Evolutionary conservation across 768 basidiomycete genomes (phyloP).

Genomic region (Podaxis sp.): DNA sequence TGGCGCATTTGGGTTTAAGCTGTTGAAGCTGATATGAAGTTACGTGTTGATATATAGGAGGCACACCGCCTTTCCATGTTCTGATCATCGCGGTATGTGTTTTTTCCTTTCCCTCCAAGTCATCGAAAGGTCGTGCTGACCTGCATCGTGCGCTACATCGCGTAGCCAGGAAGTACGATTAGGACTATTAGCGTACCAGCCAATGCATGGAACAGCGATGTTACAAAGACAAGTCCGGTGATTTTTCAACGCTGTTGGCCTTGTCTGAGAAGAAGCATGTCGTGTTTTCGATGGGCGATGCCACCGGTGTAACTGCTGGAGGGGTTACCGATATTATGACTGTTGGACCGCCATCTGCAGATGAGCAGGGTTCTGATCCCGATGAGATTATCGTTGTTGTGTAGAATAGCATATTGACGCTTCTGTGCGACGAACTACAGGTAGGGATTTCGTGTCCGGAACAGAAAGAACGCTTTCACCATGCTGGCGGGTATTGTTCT

Average conservation of each 20-base stretch:
- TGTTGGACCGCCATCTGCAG: constrained; percentile 16
- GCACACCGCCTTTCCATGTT: constrained; percentile 21
- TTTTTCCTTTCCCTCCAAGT: background rate
- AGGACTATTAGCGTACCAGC: constrained; percentile 23
- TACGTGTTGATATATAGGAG: constrained; percentile 15
- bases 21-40: background rate
- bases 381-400: constrained; percentile 12
- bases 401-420: background rate
- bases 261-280: constrained; percentile 12
- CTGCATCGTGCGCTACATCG: background rate
- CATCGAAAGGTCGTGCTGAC: background rate
- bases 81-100: constrained; percentile 21
- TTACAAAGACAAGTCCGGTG: constrained; percentile 13
- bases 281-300: constrained; percentile 24
- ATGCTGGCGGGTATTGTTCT: constrained; percentile 20
- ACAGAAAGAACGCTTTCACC: constrained; percentile 19
- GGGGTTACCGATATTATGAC: constrained; percentile 19
- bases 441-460: constrained; percentile 22
- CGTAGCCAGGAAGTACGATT: constrained; percentile 20
- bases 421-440: constrained; percentile 1
- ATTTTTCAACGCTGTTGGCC: constrained; percentile 15
- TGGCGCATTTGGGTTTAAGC: background rate
- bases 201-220: constrained; percentile 14
- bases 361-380: constrained; percentile 13
- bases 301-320: constrained; percentile 21